A percentile compares a stretch with the other conserved stretches of the same genome.
Evolutionary conservation across 2,329 filamentous ascomycete species (phyloP).

Genomic region (Aspergillus eucalypticola): DNA sequence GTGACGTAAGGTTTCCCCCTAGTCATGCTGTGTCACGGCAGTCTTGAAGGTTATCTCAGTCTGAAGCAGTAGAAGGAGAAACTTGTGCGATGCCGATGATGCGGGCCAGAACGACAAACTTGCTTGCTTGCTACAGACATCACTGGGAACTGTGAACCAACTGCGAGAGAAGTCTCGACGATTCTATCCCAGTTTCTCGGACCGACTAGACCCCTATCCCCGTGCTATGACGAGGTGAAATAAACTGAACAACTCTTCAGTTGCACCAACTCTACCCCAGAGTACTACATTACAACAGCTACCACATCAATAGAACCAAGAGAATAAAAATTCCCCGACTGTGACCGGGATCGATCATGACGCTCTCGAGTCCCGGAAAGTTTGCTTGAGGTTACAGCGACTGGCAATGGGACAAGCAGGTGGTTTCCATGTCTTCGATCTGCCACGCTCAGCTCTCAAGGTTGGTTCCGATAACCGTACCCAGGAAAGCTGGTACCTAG

Average conservation of each 20-base stretch:
- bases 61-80: neutral
- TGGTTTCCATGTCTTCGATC: neutral
- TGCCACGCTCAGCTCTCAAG: neutral
- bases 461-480: constrained; percentile 1
- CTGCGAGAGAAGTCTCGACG: constrained; percentile 16
- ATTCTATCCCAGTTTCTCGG: constrained; percentile 5
- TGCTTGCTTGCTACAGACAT: neutral
- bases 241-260: neutral
- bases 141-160: constrained; percentile 1
- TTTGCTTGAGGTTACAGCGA: neutral
- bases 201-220: neutral
- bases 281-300: constrained; percentile 7
- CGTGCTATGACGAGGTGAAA: neutral
- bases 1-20: constrained; percentile 18
- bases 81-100: neutral
- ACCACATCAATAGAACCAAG: constrained; percentile 1
- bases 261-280: neutral
- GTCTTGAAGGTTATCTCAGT: constrained; percentile 1
- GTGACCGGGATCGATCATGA: constrained; percentile 11
- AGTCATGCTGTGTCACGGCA: constrained; percentile 1
- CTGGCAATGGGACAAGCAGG: neutral
- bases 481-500: constrained; percentile 6
- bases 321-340: neutral
- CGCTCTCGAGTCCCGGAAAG: constrained; percentile 15
- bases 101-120: neutral